Evolutionary conservation across 495 filamentous ascomycete species (phyloP), one percentile per base, ranked within the genome.

Genomic region (Lepraria neglecta): DNA sequence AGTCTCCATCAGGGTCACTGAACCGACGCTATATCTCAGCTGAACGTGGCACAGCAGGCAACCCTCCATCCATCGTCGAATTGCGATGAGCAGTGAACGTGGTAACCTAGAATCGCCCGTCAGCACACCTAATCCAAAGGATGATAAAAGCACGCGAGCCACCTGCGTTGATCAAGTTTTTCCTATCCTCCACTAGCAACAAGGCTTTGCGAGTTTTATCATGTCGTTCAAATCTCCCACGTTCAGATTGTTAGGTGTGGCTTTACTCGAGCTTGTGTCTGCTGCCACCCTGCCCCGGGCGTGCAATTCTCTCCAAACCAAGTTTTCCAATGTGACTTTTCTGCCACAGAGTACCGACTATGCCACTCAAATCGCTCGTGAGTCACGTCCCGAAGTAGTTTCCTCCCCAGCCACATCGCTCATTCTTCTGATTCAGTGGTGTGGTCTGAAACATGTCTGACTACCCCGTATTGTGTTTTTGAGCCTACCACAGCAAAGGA

Each of bases 391-490:
- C 42, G 6, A 44, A 44, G n/a, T 15, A 44, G 3, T 15, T 44
- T 44, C 42, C 42, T 44, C 42, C 5, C 10, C 42, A 44, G 42
- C 6, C 0, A 44, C 42, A 44, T 44, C 42, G 42, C 42, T 44
- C 7, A 44, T 44, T 44, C 42, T 15, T 44, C 42, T 44, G 42
- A 15, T 44, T 44, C 42, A 44, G 42, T 44, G 42, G 42, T 44
- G 7, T 44, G 42, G 42, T 44, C 42, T 14, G 42, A 44, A 44
- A 44, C 42, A 44, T 44, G 42, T 44, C 42, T 44, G 42, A 44
- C 42, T 44, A 44, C 42, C 10, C 74, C 74, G 2, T 64, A 65
- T 0, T 76, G 74, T 45, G 62, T 76, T 45, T 65, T 76, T 46
- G 50, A 66, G 19, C 71, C 74, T 4, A 47, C 45, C 17, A 61